A percentile compares a stretch with the other conserved stretches of the same genome.
These are phyloP conservation scores for Oemleria cerasiformis DNA, from an alignment of 306 rosid genomes.

Conservation along the genomic window DNA sequence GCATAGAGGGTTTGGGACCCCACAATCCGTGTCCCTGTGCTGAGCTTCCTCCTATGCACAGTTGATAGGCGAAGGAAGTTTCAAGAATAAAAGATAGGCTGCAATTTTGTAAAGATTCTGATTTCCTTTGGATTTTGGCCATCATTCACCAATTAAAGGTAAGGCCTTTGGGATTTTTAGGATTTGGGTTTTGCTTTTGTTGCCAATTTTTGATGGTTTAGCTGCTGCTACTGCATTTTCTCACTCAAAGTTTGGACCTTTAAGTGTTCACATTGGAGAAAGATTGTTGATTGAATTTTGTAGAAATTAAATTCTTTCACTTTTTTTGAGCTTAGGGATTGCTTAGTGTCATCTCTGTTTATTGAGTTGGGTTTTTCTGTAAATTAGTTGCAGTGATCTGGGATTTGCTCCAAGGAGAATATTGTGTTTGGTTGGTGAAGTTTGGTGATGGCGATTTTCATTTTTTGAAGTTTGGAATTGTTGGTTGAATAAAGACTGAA, in stretches of 20 bases:
- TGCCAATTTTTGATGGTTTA: conserved; percentile 13
- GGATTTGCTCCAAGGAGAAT: not conserved
- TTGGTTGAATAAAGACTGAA: conserved; percentile 20
- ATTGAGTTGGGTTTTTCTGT: conserved; percentile 14
- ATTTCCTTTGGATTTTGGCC: not conserved
- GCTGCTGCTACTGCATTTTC: conserved; percentile 1
- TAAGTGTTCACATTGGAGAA: conserved; percentile 1
- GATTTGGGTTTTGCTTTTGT: not conserved
- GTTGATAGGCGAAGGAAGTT: conserved; percentile 12
- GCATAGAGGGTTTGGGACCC: conserved; percentile 42
- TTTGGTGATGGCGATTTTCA: conserved; percentile 26
- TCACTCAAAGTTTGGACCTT: conserved; percentile 15
- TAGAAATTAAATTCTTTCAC: not conserved
- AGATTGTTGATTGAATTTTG: not conserved
- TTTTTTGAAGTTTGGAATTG: conserved; percentile 23
- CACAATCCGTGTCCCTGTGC: conserved; percentile 43
- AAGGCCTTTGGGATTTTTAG: conserved; percentile 7
- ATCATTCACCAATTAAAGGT: conserved; percentile 22
- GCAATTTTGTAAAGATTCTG: conserved; percentile 6
- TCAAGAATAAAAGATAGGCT: conserved; percentile 22
- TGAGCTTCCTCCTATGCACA: conserved; percentile 22
- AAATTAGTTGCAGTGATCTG: conserved; percentile 5
- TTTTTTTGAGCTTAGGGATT: conserved; percentile 9
- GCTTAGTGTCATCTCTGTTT: not conserved
- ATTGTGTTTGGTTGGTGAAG: conserved; percentile 29